These are phyloP conservation scores for Candida ipomoeae DNA, from an alignment of 805 yeast genomes.

Conservation along the genomic window DNA sequence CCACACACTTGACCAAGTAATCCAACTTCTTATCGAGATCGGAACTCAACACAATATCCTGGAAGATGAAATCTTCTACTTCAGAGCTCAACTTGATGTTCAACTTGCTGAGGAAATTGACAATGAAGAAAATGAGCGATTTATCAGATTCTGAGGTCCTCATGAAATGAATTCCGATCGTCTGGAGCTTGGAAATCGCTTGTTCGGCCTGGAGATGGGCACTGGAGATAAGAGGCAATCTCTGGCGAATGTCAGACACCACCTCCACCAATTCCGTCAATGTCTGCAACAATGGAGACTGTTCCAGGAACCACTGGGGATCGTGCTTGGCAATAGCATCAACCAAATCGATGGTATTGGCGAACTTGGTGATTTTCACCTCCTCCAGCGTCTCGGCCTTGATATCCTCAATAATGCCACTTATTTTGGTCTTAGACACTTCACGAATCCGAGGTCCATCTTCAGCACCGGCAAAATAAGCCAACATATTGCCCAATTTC, in stretches of 20 bases:
- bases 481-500: constrained; percentile 59
- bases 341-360: constrained; percentile 68
- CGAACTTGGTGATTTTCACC: constrained; percentile 57
- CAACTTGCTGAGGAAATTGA: constrained; percentile 39
- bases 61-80: constrained; percentile 56
- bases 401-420: constrained; percentile 44
- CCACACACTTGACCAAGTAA: constrained; percentile 51
- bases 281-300: constrained; percentile 42
- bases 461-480: constrained; percentile 56
- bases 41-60: constrained; percentile 47
- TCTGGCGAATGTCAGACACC: constrained; percentile 36
- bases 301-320: constrained; percentile 54
- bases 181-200: constrained; percentile 60
- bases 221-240: constrained; percentile 46
- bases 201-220: constrained; percentile 69
- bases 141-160: constrained; percentile 21
- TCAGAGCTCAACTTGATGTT: constrained; percentile 43
- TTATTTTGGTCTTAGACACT: constrained; percentile 50
- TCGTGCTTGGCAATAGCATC: constrained; percentile 50
- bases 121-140: constrained; percentile 28
- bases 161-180: constrained; percentile 28
- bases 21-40: constrained; percentile 45
- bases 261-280: constrained; percentile 42
- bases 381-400: constrained; percentile 49
- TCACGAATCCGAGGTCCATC: constrained; percentile 56